These are phyloP conservation scores for Glaciozyma martinii DNA, from an alignment of 768 basidiomycete genomes.

Conservation along the genomic window DNA sequence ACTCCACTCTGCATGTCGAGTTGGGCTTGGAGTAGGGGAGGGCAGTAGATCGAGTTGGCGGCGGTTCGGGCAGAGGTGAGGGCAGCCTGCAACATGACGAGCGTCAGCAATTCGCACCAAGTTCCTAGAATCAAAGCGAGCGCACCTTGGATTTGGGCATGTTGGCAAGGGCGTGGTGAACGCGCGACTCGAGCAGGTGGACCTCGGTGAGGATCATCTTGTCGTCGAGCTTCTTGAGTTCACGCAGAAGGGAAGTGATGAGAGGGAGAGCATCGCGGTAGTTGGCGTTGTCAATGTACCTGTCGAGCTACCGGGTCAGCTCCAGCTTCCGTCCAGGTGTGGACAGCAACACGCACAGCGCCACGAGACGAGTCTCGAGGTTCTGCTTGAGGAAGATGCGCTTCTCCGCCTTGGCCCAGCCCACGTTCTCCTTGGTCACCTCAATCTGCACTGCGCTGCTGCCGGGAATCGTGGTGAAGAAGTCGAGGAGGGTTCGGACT, in stretches of 20 bases:
- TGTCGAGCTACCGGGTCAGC: conserved; percentile 9
- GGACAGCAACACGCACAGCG: conserved; percentile 45
- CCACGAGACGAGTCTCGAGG: conserved; percentile 77
- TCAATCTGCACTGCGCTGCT: conserved; percentile 67
- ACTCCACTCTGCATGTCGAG: conserved; percentile 66
- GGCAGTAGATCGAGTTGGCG: conserved; percentile 91
- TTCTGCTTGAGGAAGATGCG: conserved; percentile 92
- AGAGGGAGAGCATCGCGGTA: conserved; percentile 69
- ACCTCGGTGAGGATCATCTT: conserved; percentile 97
- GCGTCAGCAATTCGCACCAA: background rate
- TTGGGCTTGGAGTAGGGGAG: conserved; percentile 54
- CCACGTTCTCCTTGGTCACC: conserved; percentile 81
- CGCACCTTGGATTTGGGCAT: conserved; percentile 75
- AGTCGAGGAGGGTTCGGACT: conserved; percentile 91
- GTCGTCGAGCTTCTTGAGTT: conserved; percentile 87
- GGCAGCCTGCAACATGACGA: conserved; percentile 52
- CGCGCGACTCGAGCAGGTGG: conserved; percentile 82
- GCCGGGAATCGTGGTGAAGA: conserved; percentile 69
- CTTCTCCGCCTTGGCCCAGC: conserved; percentile 84
- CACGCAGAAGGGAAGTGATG: conserved; percentile 79
- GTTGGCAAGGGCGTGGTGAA: conserved; percentile 82
- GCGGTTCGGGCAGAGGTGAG: conserved; percentile 85
- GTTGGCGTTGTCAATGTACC: conserved; percentile 57
- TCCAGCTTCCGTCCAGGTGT: background rate
- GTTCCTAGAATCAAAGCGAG: background rate